Evolutionary conservation across 306 rosid species (phyloP), one percentile per base, ranked within the genome.

Genomic region (Heteromeles arbutifolia): DNA sequence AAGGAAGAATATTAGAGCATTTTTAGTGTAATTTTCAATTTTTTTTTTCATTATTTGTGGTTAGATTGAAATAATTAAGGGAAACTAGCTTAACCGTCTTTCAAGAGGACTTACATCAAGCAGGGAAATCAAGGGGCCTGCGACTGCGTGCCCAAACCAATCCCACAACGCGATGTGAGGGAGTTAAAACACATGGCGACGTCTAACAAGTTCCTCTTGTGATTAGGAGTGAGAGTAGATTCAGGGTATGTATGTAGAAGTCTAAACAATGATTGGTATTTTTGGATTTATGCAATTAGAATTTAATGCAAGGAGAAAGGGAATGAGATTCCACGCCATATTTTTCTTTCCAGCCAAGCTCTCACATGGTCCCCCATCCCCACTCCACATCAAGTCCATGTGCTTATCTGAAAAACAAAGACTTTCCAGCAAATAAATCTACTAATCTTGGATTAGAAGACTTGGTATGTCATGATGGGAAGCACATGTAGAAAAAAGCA

Each of bases 261-360:
- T 67, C 68, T 66, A 77, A 82, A 76, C 85, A 92, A 88, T 88
- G 93, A 92, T 90, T 88, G 82, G 81, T 12, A 67, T 61, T 32
- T 79, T 83, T 85, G 88, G 84, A 65, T 50, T 67, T 73, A 70
- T 75, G 77, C 78, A 75, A 67, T 83, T 76, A 78, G 82, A 81
- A 81, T 78, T 82, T 86, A 67, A 72, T 77, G 62, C 13, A 58
- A 41, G 73, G 64, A 74, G 62, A n/a, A 58, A 29, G 73, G 64
- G 73, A 83, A 82, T 63, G 80, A 73, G 81, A 84, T 64, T 64
- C 39, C 68, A 84, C 83, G 81, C 88, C 80, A 32, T 67, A 62
- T 81, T 80, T 77, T 69, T 76, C 79, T 86, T 83, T 86, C 83
- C 81, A 82, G 66, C 92, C 75, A 74, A 76, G 71, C 75, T 50